Evolutionary conservation across 371 early-diverging fungal genomes (phyloP).

Genomic region (Mortierella sp.): DNA sequence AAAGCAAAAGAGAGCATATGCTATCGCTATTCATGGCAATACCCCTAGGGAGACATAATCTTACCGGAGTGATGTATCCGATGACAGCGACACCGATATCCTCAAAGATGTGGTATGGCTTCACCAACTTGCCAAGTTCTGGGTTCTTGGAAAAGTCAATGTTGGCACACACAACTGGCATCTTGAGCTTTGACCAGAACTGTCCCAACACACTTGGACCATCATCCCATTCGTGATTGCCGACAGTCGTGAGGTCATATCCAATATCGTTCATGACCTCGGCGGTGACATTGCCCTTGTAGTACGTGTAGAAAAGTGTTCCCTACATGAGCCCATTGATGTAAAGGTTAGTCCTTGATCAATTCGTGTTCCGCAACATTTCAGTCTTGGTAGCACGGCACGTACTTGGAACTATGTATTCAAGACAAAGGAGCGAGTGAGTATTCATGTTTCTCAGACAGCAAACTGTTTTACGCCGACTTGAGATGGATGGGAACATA

Average conservation of each 20-base stretch:
- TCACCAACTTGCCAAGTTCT: conserved; percentile 58
- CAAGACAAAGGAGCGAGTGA: background rate
- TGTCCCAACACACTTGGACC: conserved; percentile 64
- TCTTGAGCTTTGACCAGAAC: conserved; percentile 62
- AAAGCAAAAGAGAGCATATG: too few species aligned
- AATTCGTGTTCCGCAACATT: too few species aligned
- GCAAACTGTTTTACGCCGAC: background rate
- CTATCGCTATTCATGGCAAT: too few species aligned
- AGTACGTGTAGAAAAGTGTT: conserved; percentile 66
- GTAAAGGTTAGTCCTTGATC: background rate
- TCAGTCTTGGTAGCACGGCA: background rate
- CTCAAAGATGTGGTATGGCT: conserved; percentile 73
- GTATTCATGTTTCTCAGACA: background rate
- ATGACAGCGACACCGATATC: conserved; percentile 70
- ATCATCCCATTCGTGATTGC: conserved; percentile 78
- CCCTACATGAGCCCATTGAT: conserved; percentile 45
- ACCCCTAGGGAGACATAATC: too few species aligned
- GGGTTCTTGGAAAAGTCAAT: conserved; percentile 59
- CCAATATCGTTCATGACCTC: conserved; percentile 63
- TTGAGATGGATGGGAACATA: conserved; percentile 12
- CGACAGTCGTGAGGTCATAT: conserved; percentile 67
- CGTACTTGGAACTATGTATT: conserved; percentile 15
- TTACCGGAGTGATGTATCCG: conserved; percentile 70
- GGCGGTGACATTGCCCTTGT: conserved; percentile 60
- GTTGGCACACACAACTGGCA: conserved; percentile 77